Evolutionary conservation across 441 rosid genomes (phyloP).

Genomic region (Eruca vesicaria): DNA sequence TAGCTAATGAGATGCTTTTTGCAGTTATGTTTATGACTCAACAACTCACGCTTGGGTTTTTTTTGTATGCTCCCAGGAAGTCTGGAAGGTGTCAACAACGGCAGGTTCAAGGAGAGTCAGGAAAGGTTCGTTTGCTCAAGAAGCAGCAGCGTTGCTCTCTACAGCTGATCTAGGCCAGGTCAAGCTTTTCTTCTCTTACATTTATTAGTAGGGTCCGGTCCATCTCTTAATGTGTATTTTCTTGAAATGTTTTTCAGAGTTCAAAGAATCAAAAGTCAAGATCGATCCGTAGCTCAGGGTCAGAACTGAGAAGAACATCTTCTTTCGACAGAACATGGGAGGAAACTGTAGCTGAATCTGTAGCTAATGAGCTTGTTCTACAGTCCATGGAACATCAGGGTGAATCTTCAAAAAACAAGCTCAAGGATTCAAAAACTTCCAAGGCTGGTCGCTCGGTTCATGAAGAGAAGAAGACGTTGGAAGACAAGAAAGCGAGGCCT

Average conservation of each 20-base stretch:
- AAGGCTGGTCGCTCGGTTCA: constrained; percentile 53
- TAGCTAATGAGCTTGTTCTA: constrained; percentile 84
- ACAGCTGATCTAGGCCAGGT: constrained; percentile 56
- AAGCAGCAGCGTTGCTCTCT: constrained; percentile 56
- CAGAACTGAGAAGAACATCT: constrained; percentile 87
- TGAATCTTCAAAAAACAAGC: constrained; percentile 40
- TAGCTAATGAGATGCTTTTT: no score
- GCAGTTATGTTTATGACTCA: background rate
- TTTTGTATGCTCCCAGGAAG: constrained; percentile 56
- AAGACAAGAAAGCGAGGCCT: constrained; percentile 88
- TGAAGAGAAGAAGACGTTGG: constrained; percentile 69
- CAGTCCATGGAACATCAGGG: constrained; percentile 43
- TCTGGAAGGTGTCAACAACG: constrained; percentile 95
- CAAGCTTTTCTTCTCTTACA: constrained; percentile 8
- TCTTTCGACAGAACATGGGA: constrained; percentile 79
- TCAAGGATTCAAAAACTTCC: constrained; percentile 58
- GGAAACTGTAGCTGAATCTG: constrained; percentile 87
- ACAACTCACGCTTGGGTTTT: background rate
- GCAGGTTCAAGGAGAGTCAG: constrained; percentile 75
- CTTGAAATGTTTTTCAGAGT: constrained; percentile 21
- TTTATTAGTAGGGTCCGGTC: background rate
- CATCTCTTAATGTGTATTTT: background rate
- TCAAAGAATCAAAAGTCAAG: constrained; percentile 41
- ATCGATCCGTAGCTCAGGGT: constrained; percentile 40
- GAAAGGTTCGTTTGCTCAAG: constrained; percentile 66